Evolutionary conservation across 805 yeast genomes (phyloP).

Genomic region (Huiozyma naganishii): DNA sequence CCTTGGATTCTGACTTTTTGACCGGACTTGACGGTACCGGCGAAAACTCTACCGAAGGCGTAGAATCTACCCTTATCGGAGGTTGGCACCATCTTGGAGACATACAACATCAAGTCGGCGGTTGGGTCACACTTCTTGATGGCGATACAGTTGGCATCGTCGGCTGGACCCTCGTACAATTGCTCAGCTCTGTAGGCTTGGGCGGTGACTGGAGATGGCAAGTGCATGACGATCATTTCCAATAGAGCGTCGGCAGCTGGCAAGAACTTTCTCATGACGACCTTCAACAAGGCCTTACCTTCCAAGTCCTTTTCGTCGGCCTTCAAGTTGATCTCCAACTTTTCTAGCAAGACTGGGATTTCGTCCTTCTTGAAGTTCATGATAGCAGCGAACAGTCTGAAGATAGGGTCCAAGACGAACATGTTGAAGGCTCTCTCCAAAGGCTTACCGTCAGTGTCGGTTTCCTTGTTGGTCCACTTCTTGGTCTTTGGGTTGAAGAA

Average conservation of each 20-base stretch:
- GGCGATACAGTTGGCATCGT: conserved; percentile 81
- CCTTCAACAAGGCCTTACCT: conserved; percentile 97
- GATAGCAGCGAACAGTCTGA: conserved; percentile 91
- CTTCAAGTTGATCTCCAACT: conserved; percentile 89
- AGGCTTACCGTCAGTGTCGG: conserved; percentile 88
- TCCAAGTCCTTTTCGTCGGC: conserved; percentile 95
- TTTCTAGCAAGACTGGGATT: conserved; percentile 81
- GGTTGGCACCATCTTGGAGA: conserved; percentile 99
- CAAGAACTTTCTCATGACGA: conserved; percentile 98
- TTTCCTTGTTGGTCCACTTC: conserved; percentile 96
- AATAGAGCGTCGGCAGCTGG: conserved; percentile 99
- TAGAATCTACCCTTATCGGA: conserved; percentile 99
- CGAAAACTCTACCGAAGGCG: conserved; percentile 99
- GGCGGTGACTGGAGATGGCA: conserved; percentile 99
- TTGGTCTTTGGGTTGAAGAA: conserved; percentile 99
- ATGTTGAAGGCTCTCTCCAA: conserved; percentile 99
- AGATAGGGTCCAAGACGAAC: conserved; percentile 98
- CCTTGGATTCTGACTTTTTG: conserved; percentile 99
- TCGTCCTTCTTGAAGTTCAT: conserved; percentile 99
- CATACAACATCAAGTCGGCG: conserved; percentile 97
- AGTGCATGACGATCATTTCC: conserved; percentile 97
- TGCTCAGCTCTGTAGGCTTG: conserved; percentile 98
- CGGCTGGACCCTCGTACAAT: conserved; percentile 97
- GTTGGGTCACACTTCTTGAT: conserved; percentile 97
- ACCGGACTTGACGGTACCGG: conserved; percentile 99